Conservation (phyloP, 495 filamentous ascomycete species). For the Achaetomiella virescens region DNA sequence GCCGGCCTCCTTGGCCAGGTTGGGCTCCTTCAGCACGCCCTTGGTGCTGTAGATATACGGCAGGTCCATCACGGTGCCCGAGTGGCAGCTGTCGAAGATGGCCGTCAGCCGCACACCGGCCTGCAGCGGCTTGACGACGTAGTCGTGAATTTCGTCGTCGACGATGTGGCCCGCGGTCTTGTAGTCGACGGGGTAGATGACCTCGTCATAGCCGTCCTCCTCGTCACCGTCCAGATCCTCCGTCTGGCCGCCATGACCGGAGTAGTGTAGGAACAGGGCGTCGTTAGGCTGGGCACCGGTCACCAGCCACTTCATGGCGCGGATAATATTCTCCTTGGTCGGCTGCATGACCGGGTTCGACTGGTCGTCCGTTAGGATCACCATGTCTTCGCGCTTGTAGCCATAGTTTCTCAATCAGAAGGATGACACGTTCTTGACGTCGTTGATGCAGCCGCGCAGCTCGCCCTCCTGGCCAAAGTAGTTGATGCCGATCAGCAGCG, state of each 20-base stretch:
- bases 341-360: constrained; percentile 37
- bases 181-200: constrained; percentile 96
- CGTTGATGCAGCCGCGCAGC: constrained; percentile 89
- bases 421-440: constrained; percentile 81
- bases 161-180: constrained; percentile 83
- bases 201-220: constrained; percentile 91
- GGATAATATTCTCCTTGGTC: constrained; percentile 46
- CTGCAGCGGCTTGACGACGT: constrained; percentile 75
- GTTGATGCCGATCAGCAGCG: constrained; percentile 89
- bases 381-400: constrained; percentile 48
- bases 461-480: constrained; percentile 84
- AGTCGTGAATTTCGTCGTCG: constrained; percentile 90
- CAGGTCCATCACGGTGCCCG: constrained; percentile 89
- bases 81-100: constrained; percentile 98
- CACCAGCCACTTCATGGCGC: constrained; percentile 46
- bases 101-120: constrained; percentile 87
- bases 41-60: constrained; percentile 95
- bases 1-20: constrained; percentile 93
- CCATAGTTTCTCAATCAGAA: constrained; percentile 77
- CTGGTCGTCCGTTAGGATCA: constrained; percentile 46
- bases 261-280: constrained; percentile 50
- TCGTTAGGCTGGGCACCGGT: constrained; percentile 41
- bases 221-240: constrained; percentile 60
- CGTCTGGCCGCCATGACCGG: constrained; percentile 49
- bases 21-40: constrained; percentile 96